phyloP scores from a whole-genome alignment of 768 basidiomycete species.

The Leccinellum luteum region DNA sequence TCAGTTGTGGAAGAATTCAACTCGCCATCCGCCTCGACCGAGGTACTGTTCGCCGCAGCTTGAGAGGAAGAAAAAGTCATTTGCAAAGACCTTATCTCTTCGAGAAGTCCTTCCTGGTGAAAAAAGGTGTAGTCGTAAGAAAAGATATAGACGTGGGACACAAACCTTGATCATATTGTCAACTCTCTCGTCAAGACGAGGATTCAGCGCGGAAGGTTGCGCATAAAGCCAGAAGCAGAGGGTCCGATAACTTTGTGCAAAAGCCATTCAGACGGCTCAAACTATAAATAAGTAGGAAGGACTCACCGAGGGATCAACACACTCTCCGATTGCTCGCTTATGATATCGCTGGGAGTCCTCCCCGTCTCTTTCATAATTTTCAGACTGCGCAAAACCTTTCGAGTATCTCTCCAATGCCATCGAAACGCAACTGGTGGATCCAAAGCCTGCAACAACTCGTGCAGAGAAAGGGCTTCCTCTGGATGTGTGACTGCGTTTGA shows the following conservation, averaged over 20 bases:
- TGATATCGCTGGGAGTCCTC: slow-evolving; percentile 62
- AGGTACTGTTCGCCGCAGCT: neutral
- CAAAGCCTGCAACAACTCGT: slow-evolving; percentile 61
- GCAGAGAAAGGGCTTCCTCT: slow-evolving; percentile 58
- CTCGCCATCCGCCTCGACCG: neutral
- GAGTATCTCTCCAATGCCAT: slow-evolving; percentile 96
- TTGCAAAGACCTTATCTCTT: slow-evolving; percentile 67
- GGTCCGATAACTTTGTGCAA: slow-evolving; percentile 64
- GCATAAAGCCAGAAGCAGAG: slow-evolving; percentile 92
- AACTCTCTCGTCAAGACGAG: slow-evolving; percentile 74
- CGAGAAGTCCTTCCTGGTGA: slow-evolving; percentile 67
- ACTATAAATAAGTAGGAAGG: neutral
- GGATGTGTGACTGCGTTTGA: slow-evolving; percentile 56
- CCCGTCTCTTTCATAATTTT: slow-evolving; percentile 73
- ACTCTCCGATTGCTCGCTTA: slow-evolving; percentile 55
- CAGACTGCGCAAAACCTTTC: slow-evolving; percentile 83
- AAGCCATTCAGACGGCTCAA: neutral
- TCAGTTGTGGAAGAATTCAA: neutral
- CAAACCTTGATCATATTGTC: slow-evolving; percentile 86
- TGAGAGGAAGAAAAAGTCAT: slow-evolving; percentile 14
- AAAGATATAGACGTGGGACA: neutral
- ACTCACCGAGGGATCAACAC: slow-evolving; percentile 50
- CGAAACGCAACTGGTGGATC: slow-evolving; percentile 73
- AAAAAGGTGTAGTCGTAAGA: neutral
- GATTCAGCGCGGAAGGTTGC: slow-evolving; percentile 55